Evolutionary conservation across 2,329 filamentous ascomycete species (phyloP).

Genomic region (Didymella pomorum): DNA sequence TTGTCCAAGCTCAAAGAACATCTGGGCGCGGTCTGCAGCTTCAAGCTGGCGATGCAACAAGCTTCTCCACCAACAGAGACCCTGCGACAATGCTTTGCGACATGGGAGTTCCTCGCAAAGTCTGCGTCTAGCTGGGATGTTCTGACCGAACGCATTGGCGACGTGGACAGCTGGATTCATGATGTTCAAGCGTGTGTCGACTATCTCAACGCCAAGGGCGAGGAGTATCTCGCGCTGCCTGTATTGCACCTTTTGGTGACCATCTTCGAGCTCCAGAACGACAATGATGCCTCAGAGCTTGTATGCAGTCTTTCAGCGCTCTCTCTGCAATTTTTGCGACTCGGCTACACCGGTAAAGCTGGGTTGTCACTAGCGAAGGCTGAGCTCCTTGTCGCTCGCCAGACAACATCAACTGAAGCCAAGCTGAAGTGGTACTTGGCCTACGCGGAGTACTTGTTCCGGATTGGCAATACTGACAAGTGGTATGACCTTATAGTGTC

Average conservation of each 20-base stretch:
- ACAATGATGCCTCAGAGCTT: constrained; percentile 49
- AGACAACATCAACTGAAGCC: constrained; percentile 55
- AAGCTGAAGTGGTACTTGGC: constrained; percentile 70
- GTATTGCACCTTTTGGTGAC: constrained; percentile 60
- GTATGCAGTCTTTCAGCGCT: constrained; percentile 57
- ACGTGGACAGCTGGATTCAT: constrained; percentile 57
- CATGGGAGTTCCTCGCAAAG: constrained; percentile 52
- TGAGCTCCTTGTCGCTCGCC: constrained; percentile 57
- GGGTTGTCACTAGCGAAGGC: constrained; percentile 66
- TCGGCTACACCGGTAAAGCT: constrained; percentile 69
- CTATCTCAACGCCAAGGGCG: constrained; percentile 65
- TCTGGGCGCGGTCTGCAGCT: constrained; percentile 45
- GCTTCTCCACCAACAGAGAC: constrained; percentile 30
- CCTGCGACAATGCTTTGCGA: constrained; percentile 43
- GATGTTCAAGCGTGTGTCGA: constrained; percentile 64
- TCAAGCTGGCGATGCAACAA: constrained; percentile 56
- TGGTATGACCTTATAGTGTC: constrained; percentile 49
- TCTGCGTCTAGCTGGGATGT: constrained; percentile 44
- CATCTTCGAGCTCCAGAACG: constrained; percentile 56
- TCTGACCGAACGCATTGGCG: constrained; percentile 58
- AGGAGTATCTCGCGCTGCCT: constrained; percentile 59
- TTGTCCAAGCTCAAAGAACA: constrained; percentile 48
- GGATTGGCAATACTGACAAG: constrained; percentile 70
- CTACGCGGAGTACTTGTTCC: constrained; percentile 76
- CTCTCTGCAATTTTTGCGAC: constrained; percentile 63